phyloP scores from a whole-genome alignment of 2,329 filamentous ascomycete species.

The Tolypocladium nubicola region DNA sequence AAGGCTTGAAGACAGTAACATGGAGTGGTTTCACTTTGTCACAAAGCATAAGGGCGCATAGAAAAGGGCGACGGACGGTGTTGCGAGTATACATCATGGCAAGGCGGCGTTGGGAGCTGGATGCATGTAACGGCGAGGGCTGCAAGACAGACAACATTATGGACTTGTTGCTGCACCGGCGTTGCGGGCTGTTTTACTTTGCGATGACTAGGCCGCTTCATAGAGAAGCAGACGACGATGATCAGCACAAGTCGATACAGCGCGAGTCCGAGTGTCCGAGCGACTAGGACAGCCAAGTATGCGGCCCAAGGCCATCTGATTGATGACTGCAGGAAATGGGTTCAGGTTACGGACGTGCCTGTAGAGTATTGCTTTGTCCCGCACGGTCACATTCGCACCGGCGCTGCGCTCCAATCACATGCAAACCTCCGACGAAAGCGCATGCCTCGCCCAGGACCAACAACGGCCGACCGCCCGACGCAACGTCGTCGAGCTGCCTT shows the following conservation, averaged over 20 bases:
- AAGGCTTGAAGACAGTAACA: neutral
- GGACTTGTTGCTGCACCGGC: neutral
- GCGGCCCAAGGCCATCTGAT: too few relatives aligned
- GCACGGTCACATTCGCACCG: neutral
- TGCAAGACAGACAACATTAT: neutral
- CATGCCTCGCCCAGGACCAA: neutral
- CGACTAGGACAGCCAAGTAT: neutral
- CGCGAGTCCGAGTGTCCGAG: neutral
- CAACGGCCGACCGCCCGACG: neutral
- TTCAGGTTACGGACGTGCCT: too few relatives aligned
- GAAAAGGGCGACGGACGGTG: neutral
- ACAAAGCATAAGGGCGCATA: neutral
- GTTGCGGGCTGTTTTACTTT: neutral
- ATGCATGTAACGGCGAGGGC: neutral
- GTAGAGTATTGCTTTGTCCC: neutral
- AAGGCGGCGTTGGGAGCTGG: neutral
- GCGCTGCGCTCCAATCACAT: neutral
- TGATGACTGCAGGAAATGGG: too few relatives aligned
- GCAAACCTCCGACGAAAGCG: neutral
- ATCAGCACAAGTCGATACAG: too few relatives aligned
- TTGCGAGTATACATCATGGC: neutral
- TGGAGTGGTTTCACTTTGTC: neutral
- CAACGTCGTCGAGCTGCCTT: too few relatives aligned
- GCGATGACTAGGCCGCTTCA: neutral
- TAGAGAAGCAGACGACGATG: neutral